phyloP scores from a whole-genome alignment of 257 asterid genomes.

The Petrea volubilis region DNA sequence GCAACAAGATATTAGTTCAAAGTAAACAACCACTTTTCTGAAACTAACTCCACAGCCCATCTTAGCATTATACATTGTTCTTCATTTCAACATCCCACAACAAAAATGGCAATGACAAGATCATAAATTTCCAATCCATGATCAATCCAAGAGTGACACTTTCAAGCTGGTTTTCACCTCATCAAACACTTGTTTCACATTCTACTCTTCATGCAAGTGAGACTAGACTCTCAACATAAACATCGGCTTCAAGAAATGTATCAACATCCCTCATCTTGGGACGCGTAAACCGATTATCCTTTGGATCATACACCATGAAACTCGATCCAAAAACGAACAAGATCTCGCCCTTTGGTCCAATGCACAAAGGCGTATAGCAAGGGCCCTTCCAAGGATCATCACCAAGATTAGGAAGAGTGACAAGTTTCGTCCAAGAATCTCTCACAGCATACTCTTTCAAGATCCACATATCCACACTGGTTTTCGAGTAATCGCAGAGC shows the following conservation, averaged over 20 bases:
- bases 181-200: neutral
- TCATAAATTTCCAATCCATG: neutral
- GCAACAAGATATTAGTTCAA: neutral
- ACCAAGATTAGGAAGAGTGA: slow-evolving; percentile 30
- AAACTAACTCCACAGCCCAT: neutral
- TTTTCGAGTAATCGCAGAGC: slow-evolving; percentile 27
- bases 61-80: neutral
- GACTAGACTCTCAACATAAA: slow-evolving; percentile 40
- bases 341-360: slow-evolving; percentile 33
- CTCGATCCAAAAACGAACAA: slow-evolving; percentile 23
- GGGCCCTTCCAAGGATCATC: slow-evolving; percentile 27
- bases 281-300: slow-evolving; percentile 7
- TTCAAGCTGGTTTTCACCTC: neutral
- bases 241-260: slow-evolving; percentile 29
- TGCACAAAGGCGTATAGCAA: slow-evolving; percentile 26
- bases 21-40: neutral
- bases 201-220: slow-evolving; percentile 10
- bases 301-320: slow-evolving; percentile 27
- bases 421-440: slow-evolving; percentile 40
- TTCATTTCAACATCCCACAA: neutral
- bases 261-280: slow-evolving; percentile 14
- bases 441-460: slow-evolving; percentile 41
- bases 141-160: neutral
- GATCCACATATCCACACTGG: slow-evolving; percentile 41
- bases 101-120: neutral